A percentile compares a stretch with the other conserved stretches of the same genome.
These are phyloP conservation scores for Isatis lusitanica DNA, from an alignment of 441 rosid genomes.

Conservation along the genomic window DNA sequence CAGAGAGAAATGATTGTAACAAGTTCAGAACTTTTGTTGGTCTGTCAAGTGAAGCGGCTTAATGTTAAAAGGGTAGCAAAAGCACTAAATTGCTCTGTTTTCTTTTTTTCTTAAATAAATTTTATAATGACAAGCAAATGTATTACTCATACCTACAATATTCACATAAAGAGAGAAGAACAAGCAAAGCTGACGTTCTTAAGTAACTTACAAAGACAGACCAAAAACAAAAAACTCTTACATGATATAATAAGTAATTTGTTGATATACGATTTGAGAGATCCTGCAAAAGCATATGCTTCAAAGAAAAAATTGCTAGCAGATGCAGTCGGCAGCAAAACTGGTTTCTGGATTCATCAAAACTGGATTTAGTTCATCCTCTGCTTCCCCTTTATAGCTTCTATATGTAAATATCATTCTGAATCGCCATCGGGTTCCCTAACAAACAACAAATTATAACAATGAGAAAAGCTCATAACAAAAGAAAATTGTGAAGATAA, in stretches of 20 bases:
- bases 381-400: slow-evolving; percentile 20
- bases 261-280: slow-evolving; percentile 7
- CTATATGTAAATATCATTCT: slow-evolving; percentile 1
- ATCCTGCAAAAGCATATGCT: slow-evolving; percentile 28
- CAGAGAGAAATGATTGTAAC: too few species aligned
- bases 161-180: slow-evolving; percentile 29
- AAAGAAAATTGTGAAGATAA: not conserved
- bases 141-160: slow-evolving; percentile 26
- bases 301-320: slow-evolving; percentile 10
- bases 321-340: slow-evolving; percentile 35
- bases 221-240: slow-evolving; percentile 14
- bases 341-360: slow-evolving; percentile 21
- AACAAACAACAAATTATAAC: not conserved
- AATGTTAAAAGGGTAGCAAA: not conserved
- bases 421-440: not conserved
- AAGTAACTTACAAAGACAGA: not conserved
- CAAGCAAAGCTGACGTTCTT: slow-evolving; percentile 16
- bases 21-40: not conserved
- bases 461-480: not conserved
- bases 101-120: not conserved
- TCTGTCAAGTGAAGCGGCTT: not conserved
- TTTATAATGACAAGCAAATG: slow-evolving; percentile 23
- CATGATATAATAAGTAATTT: slow-evolving; percentile 18
- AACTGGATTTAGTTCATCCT: slow-evolving; percentile 2
- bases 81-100: not conserved